Conservation (phyloP, 176 grass and related monocot species). For the Hordeum marinum region DNA sequence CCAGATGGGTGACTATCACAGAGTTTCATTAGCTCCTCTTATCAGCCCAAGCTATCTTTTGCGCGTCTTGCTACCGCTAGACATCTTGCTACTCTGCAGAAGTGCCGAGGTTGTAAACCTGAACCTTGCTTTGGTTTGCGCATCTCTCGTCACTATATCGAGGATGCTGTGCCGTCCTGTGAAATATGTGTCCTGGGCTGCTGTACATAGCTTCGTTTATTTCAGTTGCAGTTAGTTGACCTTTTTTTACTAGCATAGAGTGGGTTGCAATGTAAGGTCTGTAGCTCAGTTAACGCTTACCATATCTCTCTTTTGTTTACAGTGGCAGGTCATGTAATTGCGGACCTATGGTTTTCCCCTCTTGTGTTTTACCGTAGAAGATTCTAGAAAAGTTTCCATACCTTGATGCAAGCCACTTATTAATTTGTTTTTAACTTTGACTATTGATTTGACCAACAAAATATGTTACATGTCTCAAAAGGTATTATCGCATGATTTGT, state of each 20-base stretch:
- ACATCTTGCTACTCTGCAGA: background rate
- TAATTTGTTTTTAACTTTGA: no score
- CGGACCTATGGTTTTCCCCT: background rate
- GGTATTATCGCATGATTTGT: no score
- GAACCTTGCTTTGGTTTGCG: background rate
- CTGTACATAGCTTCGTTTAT: slow-evolving; percentile 15
- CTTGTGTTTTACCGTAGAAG: background rate
- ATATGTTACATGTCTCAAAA: no score
- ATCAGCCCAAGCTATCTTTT: background rate
- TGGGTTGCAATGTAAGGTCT: background rate
- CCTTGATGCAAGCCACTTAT: no score
- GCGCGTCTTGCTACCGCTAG: background rate
- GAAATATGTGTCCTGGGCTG: background rate
- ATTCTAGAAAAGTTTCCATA: background rate
- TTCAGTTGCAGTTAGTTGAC: background rate
- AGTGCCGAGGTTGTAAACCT: background rate
- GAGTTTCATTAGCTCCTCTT: background rate
- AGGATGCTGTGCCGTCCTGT: background rate
- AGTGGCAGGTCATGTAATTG: background rate
- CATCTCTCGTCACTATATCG: background rate
- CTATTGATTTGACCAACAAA: no score
- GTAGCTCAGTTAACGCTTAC: background rate
- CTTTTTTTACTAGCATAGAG: background rate
- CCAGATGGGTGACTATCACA: slow-evolving; percentile 35
- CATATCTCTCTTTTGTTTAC: background rate